Conservation (phyloP, 2,329 filamentous ascomycete species). For the Geosmithia putterillii region DNA sequence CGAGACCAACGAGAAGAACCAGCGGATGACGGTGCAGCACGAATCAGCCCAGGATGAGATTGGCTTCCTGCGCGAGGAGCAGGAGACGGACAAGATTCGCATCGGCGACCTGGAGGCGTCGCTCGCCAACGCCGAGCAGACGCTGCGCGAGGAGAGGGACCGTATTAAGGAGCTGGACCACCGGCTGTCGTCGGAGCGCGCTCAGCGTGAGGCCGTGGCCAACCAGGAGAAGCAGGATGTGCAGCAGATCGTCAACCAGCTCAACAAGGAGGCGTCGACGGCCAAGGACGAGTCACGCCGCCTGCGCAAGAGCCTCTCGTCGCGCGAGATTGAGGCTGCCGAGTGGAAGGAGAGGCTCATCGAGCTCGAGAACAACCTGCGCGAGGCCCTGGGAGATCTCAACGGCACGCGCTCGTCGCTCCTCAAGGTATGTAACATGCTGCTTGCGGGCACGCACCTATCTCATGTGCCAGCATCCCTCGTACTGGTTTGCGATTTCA, state of each 20-base stretch:
- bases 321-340: conserved; percentile 75
- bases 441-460: too few relatives aligned
- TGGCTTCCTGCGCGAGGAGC: conserved; percentile 88
- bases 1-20: conserved; percentile 78
- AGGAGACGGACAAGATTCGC: conserved; percentile 94
- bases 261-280: conserved; percentile 70
- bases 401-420: conserved; percentile 77
- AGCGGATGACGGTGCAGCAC: conserved; percentile 78
- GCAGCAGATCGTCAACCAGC: conserved; percentile 83
- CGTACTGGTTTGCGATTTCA: background rate
- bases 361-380: conserved; percentile 80
- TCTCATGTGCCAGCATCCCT: too few relatives aligned
- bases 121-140: conserved; percentile 66
- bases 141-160: conserved; percentile 75
- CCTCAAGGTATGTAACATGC: conserved; percentile 54
- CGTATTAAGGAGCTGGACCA: conserved; percentile 58
- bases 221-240: conserved; percentile 89
- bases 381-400: conserved; percentile 77
- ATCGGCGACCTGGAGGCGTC: conserved; percentile 87
- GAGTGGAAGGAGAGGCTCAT: conserved; percentile 86
- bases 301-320: conserved; percentile 71
- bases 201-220: conserved; percentile 77
- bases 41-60: conserved; percentile 91
- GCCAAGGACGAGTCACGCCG: conserved; percentile 78
- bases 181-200: conserved; percentile 66